Conservation (phyloP, 345 rosid genomes). For the Ceriops tagal region DNA sequence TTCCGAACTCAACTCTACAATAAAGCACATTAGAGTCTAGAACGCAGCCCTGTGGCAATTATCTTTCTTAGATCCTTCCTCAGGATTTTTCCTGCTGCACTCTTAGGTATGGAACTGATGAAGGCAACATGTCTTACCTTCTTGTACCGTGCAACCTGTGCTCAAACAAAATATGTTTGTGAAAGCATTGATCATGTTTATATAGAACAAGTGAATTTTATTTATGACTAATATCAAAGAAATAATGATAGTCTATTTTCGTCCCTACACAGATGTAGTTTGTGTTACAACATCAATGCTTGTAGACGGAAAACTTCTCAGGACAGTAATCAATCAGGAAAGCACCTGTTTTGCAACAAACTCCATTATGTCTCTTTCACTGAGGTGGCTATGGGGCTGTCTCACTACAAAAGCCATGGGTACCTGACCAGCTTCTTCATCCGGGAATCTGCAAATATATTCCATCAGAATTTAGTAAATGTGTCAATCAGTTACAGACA, state of each 20-base stretch:
- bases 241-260: background rate
- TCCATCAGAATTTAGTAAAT: background rate
- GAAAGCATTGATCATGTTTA: background rate
- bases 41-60: background rate
- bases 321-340: background rate
- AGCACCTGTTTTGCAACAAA: constrained; percentile 35
- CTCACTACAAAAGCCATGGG: constrained; percentile 42
- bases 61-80: constrained; percentile 29
- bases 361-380: constrained; percentile 22
- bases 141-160: constrained; percentile 41
- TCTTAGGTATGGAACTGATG: constrained; percentile 29
- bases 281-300: background rate
- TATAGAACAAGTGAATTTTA: too few species aligned
- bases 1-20: too few species aligned
- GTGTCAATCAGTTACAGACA: background rate
- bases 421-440: constrained; percentile 36
- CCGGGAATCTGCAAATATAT: constrained; percentile 28
- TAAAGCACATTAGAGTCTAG: constrained; percentile 13
- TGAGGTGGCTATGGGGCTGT: constrained; percentile 19
- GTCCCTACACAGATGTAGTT: background rate
- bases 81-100: constrained; percentile 33
- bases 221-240: background rate
- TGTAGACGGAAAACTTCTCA: too few species aligned
- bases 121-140: constrained; percentile 32
- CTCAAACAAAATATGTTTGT: background rate